Evolutionary conservation across 2,329 filamentous ascomycete genomes (phyloP), one percentile per base, ranked within the genome.

Genomic region (Endoconidiophora polonica): DNA sequence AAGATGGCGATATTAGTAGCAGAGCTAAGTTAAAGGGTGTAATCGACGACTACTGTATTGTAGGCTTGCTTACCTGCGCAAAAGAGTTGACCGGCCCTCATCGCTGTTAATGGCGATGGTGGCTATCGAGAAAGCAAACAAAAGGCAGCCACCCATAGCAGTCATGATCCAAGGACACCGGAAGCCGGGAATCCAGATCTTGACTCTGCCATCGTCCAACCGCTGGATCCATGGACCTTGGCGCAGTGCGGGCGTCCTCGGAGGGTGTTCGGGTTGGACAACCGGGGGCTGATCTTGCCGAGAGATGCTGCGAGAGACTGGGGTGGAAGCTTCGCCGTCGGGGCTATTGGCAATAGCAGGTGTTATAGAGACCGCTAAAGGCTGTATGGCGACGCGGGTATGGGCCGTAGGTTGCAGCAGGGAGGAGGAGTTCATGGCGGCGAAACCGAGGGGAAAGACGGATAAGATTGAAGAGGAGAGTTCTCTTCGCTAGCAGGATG

Each of bases 111-210:
- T 46, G 7, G 43, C 36, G 20, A 51, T 46, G 5, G 49, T 38
- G 2, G 49, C 36, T 22, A 51, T 46, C 3, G 49, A 36, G 42
- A 51, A 51, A 14, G 49, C n/a, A 42, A 46, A 41, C 41, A 50
- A 45, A 10, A 51, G 14, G 22, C 43, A 46, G 5, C 22, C 20
- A 7, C 22, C n/a, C 18, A 42, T 46, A 3, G 37, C 9, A 6
- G 29, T 18, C 22, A 43, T 16, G 20, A 43, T 12, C 10, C 37
- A 48, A 10, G 36, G 12, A 16, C 29, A n/a, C 3, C 36, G 33
- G 20, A 48, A 48, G 14, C 29, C 20, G 5, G 36, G 46, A 9
- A 46, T 26, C 22, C 7, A 39, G 3, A 40, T 33, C 16, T 45
- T 40, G 36, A 39, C 5, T 14, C 12, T 24, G 16, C 20, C 29